Percentiles rank a stretch among this genome's conserved stretches.
These are phyloP conservation scores for Clavispora carvajalis DNA, from an alignment of 805 yeast species.

Conservation along the genomic window DNA sequence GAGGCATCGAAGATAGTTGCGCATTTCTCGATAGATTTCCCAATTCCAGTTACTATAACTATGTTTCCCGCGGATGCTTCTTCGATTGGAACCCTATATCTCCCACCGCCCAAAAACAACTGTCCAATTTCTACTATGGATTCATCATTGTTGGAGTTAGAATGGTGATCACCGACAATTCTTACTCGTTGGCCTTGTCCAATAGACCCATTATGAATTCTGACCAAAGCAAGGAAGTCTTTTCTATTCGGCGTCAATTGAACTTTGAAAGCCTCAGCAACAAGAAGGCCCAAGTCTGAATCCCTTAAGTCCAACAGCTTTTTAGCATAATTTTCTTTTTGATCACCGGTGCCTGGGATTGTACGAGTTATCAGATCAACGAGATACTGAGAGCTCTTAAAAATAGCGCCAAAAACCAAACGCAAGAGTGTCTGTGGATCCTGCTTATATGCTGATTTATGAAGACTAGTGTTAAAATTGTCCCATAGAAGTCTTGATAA, in stretches of 20 bases:
- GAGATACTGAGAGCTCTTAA: constrained; percentile 47
- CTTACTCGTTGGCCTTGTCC: constrained; percentile 41
- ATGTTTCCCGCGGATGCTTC: constrained; percentile 61
- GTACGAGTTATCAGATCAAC: constrained; percentile 39
- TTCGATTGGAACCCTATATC: constrained; percentile 56
- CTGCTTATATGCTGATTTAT: constrained; percentile 34
- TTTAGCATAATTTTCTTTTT: no score
- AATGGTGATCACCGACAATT: constrained; percentile 52
- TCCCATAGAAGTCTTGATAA: constrained; percentile 42
- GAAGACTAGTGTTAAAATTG: constrained; percentile 43
- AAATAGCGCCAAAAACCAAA: constrained; percentile 49
- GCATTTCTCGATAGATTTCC: constrained; percentile 48
- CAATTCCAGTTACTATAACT: constrained; percentile 63
- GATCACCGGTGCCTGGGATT: no score
- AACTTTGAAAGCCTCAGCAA: constrained; percentile 43
- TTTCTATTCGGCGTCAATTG: constrained; percentile 50
- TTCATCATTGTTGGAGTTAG: constrained; percentile 49
- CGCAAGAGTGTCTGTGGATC: constrained; percentile 60
- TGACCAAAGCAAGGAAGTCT: constrained; percentile 51
- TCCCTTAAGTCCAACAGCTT: neutral
- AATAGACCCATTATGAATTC: constrained; percentile 60
- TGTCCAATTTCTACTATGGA: constrained; percentile 37
- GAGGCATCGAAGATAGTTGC: constrained; percentile 47
- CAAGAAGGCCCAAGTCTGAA: neutral
- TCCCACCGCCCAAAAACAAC: constrained; percentile 58